Evolutionary conservation across 169 alveolate genomes (phyloP).

Genomic region (Babesia ovata): DNA sequence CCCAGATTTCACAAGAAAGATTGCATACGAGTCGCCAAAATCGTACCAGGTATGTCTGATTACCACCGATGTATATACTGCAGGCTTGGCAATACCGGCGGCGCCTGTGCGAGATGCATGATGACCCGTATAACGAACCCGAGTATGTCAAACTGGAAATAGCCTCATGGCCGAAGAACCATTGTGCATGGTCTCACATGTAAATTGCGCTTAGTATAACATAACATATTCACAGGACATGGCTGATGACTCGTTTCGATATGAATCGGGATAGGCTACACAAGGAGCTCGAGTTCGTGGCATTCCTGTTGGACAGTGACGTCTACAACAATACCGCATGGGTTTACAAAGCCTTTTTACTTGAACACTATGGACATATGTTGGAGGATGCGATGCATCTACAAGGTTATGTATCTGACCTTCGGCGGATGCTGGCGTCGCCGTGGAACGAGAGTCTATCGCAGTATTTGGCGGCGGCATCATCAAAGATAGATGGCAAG

Average conservation of each 20-base stretch:
- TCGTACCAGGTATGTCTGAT: conserved; percentile 45
- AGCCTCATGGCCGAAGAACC: conserved; percentile 56
- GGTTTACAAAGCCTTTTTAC: conserved; percentile 46
- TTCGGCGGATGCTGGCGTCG: conserved; percentile 6
- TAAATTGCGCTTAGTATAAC: conserved; percentile 1
- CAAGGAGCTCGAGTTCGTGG: conserved; percentile 50
- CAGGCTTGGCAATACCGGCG: conserved; percentile 65
- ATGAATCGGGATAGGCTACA: conserved; percentile 10
- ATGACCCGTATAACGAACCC: conserved; percentile 27
- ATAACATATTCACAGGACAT: conserved; percentile 19
- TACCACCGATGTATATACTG: neutral
- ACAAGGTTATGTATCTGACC: conserved; percentile 10
- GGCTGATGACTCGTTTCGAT: conserved; percentile 45
- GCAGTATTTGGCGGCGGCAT: conserved; percentile 16
- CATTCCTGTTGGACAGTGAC: conserved; percentile 36
- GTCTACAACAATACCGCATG: conserved; percentile 65
- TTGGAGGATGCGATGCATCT: conserved; percentile 9
- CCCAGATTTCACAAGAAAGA: conserved; percentile 45
- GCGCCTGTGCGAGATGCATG: conserved; percentile 27
- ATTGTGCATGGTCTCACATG: conserved; percentile 65
- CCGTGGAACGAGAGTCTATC: conserved; percentile 55
- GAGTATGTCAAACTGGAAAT: conserved; percentile 62
- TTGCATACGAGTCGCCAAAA: conserved; percentile 50
- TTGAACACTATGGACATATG: conserved; percentile 7
- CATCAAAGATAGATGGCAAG: neutral